Percentiles rank a stretch among this genome's conserved stretches.
Evolutionary conservation across 192 early-diverging fungal species (phyloP).

Genomic region (Coemansia sp.): DNA sequence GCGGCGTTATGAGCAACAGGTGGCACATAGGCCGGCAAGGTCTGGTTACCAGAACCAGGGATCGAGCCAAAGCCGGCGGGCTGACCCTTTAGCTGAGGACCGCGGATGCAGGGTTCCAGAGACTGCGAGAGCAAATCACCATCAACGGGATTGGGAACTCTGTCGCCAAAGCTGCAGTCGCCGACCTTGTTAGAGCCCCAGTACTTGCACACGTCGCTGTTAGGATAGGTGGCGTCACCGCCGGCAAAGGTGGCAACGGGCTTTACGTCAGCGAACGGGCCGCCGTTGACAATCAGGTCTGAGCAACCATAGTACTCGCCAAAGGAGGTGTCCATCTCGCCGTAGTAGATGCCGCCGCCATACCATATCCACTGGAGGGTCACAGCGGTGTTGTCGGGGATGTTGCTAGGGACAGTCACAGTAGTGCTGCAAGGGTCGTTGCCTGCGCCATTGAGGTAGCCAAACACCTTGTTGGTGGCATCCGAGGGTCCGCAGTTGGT

Average conservation of each 20-base stretch:
- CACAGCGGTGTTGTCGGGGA: slow-evolving; percentile 56
- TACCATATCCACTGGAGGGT: slow-evolving; percentile 70
- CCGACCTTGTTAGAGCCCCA: slow-evolving; percentile 65
- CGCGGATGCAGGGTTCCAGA: slow-evolving; percentile 59
- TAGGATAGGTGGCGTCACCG: slow-evolving; percentile 59
- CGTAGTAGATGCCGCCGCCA: slow-evolving; percentile 65
- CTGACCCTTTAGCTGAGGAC: slow-evolving; percentile 42
- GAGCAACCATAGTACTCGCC: slow-evolving; percentile 65
- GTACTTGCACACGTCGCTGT: slow-evolving; percentile 64
- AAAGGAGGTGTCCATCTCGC: slow-evolving; percentile 58
- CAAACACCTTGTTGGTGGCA: slow-evolving; percentile 41
- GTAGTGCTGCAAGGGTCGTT: slow-evolving; percentile 57
- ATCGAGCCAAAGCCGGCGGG: slow-evolving; percentile 54
- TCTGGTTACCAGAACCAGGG: slow-evolving; percentile 19
- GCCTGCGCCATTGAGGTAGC: slow-evolving; percentile 60
- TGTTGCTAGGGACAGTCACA: slow-evolving; percentile 57
- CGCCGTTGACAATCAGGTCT: slow-evolving; percentile 60
- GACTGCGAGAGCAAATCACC: slow-evolving; percentile 62
- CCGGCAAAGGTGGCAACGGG: slow-evolving; percentile 52
- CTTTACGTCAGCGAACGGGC: slow-evolving; percentile 30
- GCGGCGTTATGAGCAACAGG: slow-evolving; percentile 16
- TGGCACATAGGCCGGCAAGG: neutral
- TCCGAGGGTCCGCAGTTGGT: slow-evolving; percentile 60
- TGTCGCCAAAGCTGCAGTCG: slow-evolving; percentile 61
- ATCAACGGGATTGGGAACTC: slow-evolving; percentile 45